phyloP scores from a whole-genome alignment of 176 grass and related monocot genomes.

The Thinopyrum elongatum region DNA sequence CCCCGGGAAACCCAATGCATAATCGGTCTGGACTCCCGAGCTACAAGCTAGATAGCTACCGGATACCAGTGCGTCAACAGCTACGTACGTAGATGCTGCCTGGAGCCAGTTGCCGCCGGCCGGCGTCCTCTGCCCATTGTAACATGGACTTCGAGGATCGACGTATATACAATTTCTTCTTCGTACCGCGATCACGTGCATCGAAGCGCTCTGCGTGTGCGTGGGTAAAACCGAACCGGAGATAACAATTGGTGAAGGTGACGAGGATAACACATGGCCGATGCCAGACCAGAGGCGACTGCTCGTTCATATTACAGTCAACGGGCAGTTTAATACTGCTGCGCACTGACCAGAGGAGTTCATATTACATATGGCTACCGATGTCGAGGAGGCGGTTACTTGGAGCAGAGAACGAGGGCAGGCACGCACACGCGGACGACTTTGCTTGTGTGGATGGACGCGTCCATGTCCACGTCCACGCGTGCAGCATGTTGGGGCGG shows the following conservation, averaged over 20 bases:
- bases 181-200: slow-evolving; percentile 27
- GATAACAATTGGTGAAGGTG: not conserved
- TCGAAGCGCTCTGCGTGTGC: not conserved
- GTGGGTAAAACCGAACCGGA: slow-evolving; percentile 22
- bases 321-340: not conserved
- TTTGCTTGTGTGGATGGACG: slow-evolving; percentile 22
- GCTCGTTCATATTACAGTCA: not conserved
- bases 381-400: not conserved
- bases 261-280: slow-evolving; percentile 6
- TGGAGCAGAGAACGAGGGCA: not conserved
- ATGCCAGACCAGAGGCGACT: slow-evolving; percentile 2
- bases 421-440: not conserved
- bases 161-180: not conserved
- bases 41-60: too few relatives aligned
- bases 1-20: not conserved
- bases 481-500: slow-evolving; percentile 35
- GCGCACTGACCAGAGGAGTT: not conserved
- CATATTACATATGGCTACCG: too few relatives aligned
- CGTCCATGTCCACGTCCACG: not conserved
- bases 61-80: not conserved
- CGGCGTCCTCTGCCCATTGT: slow-evolving; percentile 10
- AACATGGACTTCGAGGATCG: not conserved
- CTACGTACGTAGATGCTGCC: not conserved
- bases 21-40: not conserved
- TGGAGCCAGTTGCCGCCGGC: not conserved